These are phyloP conservation scores for Nigrospora osmanthi DNA, from an alignment of 2,329 filamentous ascomycete species.

Conservation along the genomic window DNA sequence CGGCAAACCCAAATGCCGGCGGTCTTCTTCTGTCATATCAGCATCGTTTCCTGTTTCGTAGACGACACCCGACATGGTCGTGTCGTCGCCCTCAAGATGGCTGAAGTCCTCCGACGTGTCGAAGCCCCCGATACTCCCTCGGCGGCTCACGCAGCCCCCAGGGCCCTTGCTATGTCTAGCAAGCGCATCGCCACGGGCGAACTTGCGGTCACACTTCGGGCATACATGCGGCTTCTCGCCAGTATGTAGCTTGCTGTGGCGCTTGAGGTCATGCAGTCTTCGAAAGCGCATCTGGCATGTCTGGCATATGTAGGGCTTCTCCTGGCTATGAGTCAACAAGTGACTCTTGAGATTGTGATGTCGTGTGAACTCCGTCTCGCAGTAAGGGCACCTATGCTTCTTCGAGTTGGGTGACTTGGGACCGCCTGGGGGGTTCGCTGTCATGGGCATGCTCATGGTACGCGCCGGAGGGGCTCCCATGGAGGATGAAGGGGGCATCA, in stretches of 20 bases:
- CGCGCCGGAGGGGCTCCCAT: constrained; percentile 37
- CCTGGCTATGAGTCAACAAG: constrained; percentile 92
- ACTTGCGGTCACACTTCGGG: constrained; percentile 87
- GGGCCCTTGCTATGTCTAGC: constrained; percentile 93
- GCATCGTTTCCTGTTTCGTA: constrained; percentile 54
- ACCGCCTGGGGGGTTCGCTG: constrained; percentile 34
- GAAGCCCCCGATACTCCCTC: constrained; percentile 69
- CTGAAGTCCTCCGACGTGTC: constrained; percentile 63
- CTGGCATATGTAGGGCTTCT: constrained; percentile 92
- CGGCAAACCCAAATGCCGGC: constrained; percentile 62
- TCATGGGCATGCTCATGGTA: constrained; percentile 51
- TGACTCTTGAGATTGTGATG: constrained; percentile 98
- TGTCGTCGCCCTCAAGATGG: constrained; percentile 41
- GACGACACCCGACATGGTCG: constrained; percentile 46
- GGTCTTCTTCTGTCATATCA: constrained; percentile 51
- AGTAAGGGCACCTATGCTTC: constrained; percentile 95
- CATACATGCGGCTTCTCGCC: constrained; percentile 94
- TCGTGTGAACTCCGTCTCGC: constrained; percentile 90
- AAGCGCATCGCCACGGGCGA: constrained; percentile 89
- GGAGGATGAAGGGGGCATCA: constrained; percentile 30
- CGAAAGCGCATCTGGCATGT: constrained; percentile 92
- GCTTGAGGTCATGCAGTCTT: constrained; percentile 87
- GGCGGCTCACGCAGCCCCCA: constrained; percentile 86
- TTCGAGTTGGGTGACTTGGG: constrained; percentile 68
- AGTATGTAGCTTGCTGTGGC: constrained; percentile 93